Percentiles rank a stretch among this genome's conserved stretches.
Conservation (phyloP, 78 protist species). For the Mastigamoeba balamuthi region DNA sequence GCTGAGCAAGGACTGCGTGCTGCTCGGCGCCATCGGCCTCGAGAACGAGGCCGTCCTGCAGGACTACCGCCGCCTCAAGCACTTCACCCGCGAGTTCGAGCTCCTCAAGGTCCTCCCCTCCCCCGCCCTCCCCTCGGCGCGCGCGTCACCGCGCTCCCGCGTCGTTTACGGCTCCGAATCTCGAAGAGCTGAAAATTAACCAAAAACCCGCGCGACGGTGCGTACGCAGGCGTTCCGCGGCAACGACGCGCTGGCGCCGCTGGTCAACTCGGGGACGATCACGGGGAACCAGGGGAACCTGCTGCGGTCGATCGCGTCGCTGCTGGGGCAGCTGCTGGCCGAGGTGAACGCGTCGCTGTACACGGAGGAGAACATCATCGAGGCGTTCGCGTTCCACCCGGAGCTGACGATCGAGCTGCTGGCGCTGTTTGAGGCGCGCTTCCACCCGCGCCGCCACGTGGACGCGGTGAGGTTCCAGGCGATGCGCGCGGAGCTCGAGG, state of each 20-base stretch:
- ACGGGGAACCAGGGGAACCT: not conserved
- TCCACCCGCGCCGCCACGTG: not conserved
- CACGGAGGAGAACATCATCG: not conserved
- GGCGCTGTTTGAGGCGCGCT: not conserved
- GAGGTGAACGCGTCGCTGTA: not conserved
- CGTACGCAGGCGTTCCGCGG: too few relatives aligned
- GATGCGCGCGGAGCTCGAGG: not conserved
- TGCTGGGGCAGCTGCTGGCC: not conserved
- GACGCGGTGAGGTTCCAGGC: not conserved
- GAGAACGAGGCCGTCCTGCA: not conserved
- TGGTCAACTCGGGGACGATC: not conserved
- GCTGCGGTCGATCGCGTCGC: not conserved
- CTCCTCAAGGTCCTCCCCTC: not conserved
- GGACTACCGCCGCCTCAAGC: not conserved
- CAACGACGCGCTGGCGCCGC: not conserved
- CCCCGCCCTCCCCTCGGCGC: too few relatives aligned
- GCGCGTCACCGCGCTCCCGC: too few relatives aligned
- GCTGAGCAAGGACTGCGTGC: not conserved
- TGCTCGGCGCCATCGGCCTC: not conserved
- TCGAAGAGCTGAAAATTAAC: too few relatives aligned
- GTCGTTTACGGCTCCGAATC: too few relatives aligned
- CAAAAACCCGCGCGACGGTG: too few relatives aligned
- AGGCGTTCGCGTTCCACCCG: not conserved
- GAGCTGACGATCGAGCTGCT: not conserved
- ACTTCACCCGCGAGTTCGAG: not conserved